phyloP scores from a whole-genome alignment of 2,329 filamentous ascomycete species.

The Aureobasidium sp. region DNA sequence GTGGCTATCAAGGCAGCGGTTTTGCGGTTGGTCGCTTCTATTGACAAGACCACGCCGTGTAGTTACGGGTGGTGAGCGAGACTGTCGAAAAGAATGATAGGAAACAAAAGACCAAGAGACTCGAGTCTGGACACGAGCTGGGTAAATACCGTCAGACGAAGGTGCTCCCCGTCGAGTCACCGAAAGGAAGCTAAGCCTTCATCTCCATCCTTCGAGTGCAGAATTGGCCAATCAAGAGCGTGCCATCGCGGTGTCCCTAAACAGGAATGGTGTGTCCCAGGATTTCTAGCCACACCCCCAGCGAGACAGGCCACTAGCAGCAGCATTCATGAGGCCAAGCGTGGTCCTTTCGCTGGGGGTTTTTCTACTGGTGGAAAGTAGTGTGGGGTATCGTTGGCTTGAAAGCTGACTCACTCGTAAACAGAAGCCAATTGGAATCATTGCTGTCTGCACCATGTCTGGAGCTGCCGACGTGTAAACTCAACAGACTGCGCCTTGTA shows the following conservation, averaged over 20 bases:
- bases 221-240: slow-evolving; percentile 1
- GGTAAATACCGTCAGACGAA: slow-evolving; percentile 7
- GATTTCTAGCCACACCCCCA: background rate
- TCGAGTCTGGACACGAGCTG: slow-evolving; percentile 6
- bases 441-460: background rate
- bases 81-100: slow-evolving; percentile 7
- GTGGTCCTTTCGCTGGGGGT: background rate
- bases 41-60: slow-evolving; percentile 10
- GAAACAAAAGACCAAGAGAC: slow-evolving; percentile 7
- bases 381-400: background rate
- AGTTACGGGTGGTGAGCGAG: slow-evolving; percentile 8
- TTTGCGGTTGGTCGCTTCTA: slow-evolving; percentile 7
- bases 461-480: background rate
- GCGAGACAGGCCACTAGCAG: background rate
- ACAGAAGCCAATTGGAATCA: background rate
- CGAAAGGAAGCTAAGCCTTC: slow-evolving; percentile 3
- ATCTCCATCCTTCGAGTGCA: background rate
- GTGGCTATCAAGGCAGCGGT: slow-evolving; percentile 3
- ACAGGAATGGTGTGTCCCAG: background rate
- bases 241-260: background rate
- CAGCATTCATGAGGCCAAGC: background rate
- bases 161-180: slow-evolving; percentile 4
- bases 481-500: background rate
- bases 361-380: background rate
- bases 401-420: background rate